Evolutionary conservation across 306 rosid species (phyloP).

Genomic region (Lagenaria siceraria): DNA sequence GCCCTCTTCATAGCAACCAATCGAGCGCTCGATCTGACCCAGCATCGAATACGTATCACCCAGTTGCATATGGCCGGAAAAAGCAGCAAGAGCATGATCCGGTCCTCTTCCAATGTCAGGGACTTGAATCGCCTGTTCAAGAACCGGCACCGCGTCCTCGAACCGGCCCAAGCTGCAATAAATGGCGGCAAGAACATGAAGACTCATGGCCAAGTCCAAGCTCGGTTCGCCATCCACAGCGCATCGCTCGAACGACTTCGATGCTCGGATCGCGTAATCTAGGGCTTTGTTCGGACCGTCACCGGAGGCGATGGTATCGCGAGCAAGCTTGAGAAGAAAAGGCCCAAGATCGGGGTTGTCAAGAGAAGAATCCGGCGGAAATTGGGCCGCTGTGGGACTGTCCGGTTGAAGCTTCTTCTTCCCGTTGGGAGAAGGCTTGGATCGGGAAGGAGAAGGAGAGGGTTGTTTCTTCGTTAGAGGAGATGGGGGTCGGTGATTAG

Average conservation of each 20-base stretch:
- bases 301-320: constrained; percentile 88
- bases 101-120: constrained; percentile 48
- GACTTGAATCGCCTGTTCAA: constrained; percentile 78
- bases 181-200: constrained; percentile 89
- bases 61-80: constrained; percentile 90
- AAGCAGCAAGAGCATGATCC: constrained; percentile 93
- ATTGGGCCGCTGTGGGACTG: constrained; percentile 36
- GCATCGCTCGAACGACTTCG: constrained; percentile 91
- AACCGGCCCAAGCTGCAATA: constrained; percentile 84
- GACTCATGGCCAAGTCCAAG: constrained; percentile 88
- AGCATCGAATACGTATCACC: constrained; percentile 97
- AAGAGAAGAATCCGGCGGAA: constrained; percentile 44
- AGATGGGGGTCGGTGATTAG: constrained; percentile 41
- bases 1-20: constrained; percentile 72
- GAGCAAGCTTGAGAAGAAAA: constrained; percentile 77
- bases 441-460: constrained; percentile 72
- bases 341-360: constrained; percentile 99
- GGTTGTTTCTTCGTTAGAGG: constrained; percentile 56
- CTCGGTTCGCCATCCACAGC: constrained; percentile 69
- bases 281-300: constrained; percentile 84
- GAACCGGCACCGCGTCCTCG: constrained; percentile 91
- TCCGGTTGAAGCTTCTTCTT: constrained; percentile 49
- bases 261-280: constrained; percentile 72
- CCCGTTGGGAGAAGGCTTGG: constrained; percentile 49
- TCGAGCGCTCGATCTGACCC: constrained; percentile 77